Percentiles rank a stretch among this genome's conserved stretches.
These are phyloP conservation scores for Erigeron canadensis DNA, from an alignment of 129 eudicot species.

Conservation along the genomic window DNA sequence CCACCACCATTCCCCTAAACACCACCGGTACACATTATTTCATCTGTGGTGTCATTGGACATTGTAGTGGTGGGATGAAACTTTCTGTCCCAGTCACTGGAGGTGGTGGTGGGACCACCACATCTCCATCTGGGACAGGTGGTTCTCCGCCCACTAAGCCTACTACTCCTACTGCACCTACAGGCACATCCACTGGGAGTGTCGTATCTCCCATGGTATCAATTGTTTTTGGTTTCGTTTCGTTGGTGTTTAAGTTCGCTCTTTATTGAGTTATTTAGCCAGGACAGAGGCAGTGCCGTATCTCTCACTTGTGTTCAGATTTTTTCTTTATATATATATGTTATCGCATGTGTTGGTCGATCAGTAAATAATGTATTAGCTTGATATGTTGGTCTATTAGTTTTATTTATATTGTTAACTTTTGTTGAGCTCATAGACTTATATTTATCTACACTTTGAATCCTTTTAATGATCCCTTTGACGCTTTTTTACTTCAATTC, in stretches of 20 bases:
- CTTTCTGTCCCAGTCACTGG: conserved; percentile 36
- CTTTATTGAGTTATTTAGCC: conserved; percentile 38
- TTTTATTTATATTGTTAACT: background rate
- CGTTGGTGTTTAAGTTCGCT: conserved; percentile 35
- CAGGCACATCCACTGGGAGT: conserved; percentile 22
- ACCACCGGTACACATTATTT: conserved; percentile 42
- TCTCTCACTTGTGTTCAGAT: background rate
- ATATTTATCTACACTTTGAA: no score
- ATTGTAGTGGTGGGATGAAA: conserved; percentile 51
- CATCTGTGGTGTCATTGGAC: conserved; percentile 43
- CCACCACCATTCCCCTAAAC: conserved; percentile 34
- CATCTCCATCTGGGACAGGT: conserved; percentile 24
- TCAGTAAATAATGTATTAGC: conserved; percentile 18
- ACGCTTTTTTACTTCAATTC: no score
- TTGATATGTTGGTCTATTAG: conserved; percentile 5
- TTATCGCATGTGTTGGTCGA: conserved; percentile 16
- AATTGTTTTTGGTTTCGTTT: conserved; percentile 23
- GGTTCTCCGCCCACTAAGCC: conserved; percentile 27
- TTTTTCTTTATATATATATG: conserved; percentile 7
- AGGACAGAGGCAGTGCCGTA: conserved; percentile 88
- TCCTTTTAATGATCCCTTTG: no score
- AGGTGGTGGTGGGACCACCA: conserved; percentile 26
- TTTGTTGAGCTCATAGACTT: background rate
- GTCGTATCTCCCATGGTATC: background rate
- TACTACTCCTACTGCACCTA: conserved; percentile 33